Evolutionary conservation across 2,329 filamentous ascomycete species (phyloP).

Genomic region (Apiospora pterosperma): DNA sequence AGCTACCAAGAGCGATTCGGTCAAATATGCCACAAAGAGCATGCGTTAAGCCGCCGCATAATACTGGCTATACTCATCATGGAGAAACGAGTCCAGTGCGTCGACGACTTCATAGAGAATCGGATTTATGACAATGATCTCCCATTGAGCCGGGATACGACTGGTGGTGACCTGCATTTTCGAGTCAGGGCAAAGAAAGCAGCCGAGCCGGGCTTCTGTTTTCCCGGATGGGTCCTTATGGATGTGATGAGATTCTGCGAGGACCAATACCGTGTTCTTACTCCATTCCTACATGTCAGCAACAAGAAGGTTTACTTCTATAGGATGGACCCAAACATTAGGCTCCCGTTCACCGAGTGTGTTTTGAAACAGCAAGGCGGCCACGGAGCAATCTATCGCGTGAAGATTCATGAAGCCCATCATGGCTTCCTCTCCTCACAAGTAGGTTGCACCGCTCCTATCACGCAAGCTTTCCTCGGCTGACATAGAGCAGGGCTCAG

Average conservation of each 20-base stretch:
- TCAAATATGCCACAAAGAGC: neutral
- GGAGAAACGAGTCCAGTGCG: neutral
- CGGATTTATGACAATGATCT: neutral
- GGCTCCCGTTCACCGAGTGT: neutral
- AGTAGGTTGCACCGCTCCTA: neutral
- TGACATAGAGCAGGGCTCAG: neutral
- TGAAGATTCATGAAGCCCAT: neutral
- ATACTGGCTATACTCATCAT: constrained; percentile 4
- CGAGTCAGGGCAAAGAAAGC: neutral
- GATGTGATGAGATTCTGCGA: neutral
- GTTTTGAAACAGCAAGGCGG: neutral
- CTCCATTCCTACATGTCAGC: constrained; percentile 1
- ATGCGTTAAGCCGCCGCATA: neutral
- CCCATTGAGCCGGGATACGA: neutral
- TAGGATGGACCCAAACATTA: neutral
- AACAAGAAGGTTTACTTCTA: neutral
- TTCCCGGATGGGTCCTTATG: neutral
- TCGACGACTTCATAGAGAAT: neutral
- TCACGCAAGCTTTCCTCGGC: no score
- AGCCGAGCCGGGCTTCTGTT: neutral
- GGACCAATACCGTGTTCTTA: neutral
- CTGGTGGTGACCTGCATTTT: no score
- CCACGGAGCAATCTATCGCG: neutral
- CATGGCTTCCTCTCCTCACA: neutral
- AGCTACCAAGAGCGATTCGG: neutral